Conservation (phyloP, 495 filamentous ascomycete species). For the Delitschia confertaspora region DNA sequence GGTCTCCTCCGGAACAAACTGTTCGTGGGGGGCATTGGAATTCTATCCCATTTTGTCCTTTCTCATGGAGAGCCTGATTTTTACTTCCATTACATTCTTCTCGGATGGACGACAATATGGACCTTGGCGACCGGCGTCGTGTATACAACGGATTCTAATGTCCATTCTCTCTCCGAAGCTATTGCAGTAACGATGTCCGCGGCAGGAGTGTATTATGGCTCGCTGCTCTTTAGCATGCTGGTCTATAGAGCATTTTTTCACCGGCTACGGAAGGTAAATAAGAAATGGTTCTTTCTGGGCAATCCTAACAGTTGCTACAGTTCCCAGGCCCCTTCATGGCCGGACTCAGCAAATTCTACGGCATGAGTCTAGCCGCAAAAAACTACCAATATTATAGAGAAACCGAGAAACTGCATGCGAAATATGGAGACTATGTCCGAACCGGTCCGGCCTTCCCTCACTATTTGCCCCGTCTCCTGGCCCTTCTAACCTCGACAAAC, state of each 20-base stretch:
- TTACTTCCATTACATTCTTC: constrained; percentile 1
- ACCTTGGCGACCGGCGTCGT: constrained; percentile 2
- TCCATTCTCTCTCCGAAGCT: constrained; percentile 1
- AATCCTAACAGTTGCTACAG: constrained; percentile 2
- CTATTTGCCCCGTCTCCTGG: too few relatives aligned
- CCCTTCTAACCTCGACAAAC: constrained; percentile 11
- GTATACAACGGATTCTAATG: constrained; percentile 2
- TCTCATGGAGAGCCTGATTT: constrained; percentile 10
- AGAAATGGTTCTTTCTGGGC: not conserved
- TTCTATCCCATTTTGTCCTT: constrained; percentile 5
- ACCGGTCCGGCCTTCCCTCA: too few relatives aligned
- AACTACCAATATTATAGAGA: constrained; percentile 10
- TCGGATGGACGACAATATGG: not conserved
- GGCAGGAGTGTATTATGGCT: constrained; percentile 7
- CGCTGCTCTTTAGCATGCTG: constrained; percentile 12
- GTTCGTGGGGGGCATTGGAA: constrained; percentile 3
- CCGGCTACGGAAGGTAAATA: constrained; percentile 11
- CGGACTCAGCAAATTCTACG: constrained; percentile 12
- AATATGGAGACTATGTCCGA: too few relatives aligned
- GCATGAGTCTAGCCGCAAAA: not conserved
- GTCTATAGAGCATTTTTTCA: constrained; percentile 25
- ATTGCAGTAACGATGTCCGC: not conserved
- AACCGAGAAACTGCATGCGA: constrained; percentile 8
- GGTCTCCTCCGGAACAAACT: constrained; percentile 11
- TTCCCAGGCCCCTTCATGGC: constrained; percentile 21